Conservation (phyloP, 495 filamentous ascomycete species). For the Platismatia glauca region DNA sequence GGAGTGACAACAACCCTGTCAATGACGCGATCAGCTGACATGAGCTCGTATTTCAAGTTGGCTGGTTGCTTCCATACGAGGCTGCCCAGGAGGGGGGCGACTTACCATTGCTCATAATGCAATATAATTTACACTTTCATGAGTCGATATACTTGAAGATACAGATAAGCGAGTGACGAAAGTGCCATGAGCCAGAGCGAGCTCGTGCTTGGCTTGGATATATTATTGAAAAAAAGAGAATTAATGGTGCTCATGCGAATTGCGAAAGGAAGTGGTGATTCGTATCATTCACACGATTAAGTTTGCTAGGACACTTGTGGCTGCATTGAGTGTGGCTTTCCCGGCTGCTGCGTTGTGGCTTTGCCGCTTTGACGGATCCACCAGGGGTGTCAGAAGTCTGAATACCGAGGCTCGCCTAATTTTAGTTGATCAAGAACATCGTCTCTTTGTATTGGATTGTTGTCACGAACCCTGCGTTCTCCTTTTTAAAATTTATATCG, state of each 20-base stretch:
- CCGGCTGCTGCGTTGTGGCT: not conserved
- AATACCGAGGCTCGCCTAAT: too few relatives aligned
- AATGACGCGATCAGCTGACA: not conserved
- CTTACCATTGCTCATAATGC: slow-evolving; percentile 19
- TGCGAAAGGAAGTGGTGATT: slow-evolving; percentile 3
- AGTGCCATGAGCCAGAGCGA: slow-evolving; percentile 10
- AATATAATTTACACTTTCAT: not conserved
- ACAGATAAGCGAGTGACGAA: slow-evolving; percentile 9
- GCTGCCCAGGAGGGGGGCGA: slow-evolving; percentile 4
- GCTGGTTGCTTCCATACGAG: not conserved
- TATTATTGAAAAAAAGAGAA: not conserved
- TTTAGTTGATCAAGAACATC: too few relatives aligned
- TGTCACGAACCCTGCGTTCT: too few relatives aligned
- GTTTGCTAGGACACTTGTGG: not conserved
- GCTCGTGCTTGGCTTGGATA: not conserved
- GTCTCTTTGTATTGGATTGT: too few relatives aligned
- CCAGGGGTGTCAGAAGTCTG: too few relatives aligned
- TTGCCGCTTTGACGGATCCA: too few relatives aligned
- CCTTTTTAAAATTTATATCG: too few relatives aligned
- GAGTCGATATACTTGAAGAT: not conserved
- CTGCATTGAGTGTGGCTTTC: not conserved
- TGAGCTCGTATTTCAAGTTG: not conserved
- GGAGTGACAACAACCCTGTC: slow-evolving; percentile 25
- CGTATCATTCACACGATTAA: not conserved
- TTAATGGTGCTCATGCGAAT: not conserved